Evolutionary conservation across 148 eudicot genomes (phyloP).

Genomic region (Linanthus parryae): DNA sequence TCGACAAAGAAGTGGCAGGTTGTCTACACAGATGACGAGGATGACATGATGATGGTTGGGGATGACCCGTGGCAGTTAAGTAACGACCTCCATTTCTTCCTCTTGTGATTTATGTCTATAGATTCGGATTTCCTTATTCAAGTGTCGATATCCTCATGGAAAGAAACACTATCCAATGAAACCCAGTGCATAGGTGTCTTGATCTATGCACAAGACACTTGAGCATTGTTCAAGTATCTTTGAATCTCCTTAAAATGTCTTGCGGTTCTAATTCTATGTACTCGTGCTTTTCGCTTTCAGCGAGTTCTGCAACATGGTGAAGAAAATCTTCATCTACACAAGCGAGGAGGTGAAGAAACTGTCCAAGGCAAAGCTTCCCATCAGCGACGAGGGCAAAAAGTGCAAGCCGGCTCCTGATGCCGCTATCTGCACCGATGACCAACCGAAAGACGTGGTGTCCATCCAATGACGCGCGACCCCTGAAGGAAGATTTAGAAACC

Average conservation of each 20-base stretch:
- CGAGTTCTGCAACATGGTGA: slow-evolving; percentile 90
- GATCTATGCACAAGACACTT: background rate
- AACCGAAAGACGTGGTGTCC: no score
- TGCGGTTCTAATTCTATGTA: background rate
- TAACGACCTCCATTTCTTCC: slow-evolving; percentile 7
- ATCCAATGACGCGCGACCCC: no score
- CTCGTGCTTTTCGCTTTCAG: slow-evolving; percentile 20
- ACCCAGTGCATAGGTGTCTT: background rate
- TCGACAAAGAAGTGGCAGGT: slow-evolving; percentile 79
- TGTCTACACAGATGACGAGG: slow-evolving; percentile 86
- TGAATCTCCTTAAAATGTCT: background rate
- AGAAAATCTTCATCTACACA: slow-evolving; percentile 73
- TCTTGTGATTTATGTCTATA: background rate
- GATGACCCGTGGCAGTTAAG: slow-evolving; percentile 99
- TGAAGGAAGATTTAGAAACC: no score
- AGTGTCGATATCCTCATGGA: background rate
- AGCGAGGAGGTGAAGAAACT: slow-evolving; percentile 80
- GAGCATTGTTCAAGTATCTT: background rate
- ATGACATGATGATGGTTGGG: slow-evolving; percentile 97
- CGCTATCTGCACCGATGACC: no score
- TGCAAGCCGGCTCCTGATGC: no score
- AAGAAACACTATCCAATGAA: background rate
- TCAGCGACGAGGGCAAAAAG: slow-evolving; percentile 34
- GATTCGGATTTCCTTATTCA: background rate
- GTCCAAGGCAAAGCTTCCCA: slow-evolving; percentile 53